These are phyloP conservation scores for Schwanniomyces polymorphus DNA, from an alignment of 805 yeast species.

Conservation along the genomic window DNA sequence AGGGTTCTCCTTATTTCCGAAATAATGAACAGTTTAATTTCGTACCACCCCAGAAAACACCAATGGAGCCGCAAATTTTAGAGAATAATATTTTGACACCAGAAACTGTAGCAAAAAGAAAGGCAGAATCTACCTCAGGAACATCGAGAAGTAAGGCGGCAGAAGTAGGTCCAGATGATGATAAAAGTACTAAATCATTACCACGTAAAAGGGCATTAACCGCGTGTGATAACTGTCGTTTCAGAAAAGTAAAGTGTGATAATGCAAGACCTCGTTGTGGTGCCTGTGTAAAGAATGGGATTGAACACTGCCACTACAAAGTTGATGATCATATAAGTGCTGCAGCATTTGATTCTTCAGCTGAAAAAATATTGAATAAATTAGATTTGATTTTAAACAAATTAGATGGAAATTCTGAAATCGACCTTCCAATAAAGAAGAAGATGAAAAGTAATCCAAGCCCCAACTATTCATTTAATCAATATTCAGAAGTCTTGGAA, in stretches of 20 bases:
- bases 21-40: neutral
- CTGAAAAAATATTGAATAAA: slow-evolving; percentile 24
- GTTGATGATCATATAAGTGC: slow-evolving; percentile 16
- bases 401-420: slow-evolving; percentile 5
- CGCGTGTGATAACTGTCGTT: slow-evolving; percentile 42
- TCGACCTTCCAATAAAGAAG: slow-evolving; percentile 4
- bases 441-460: neutral
- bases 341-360: slow-evolving; percentile 24
- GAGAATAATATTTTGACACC: neutral
- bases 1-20: neutral
- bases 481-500: slow-evolving; percentile 6
- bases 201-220: slow-evolving; percentile 34
- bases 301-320: slow-evolving; percentile 43
- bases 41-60: neutral
- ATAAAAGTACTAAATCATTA: neutral
- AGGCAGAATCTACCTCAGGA: neutral
- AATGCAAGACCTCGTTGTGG: slow-evolving; percentile 44
- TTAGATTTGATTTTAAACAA: slow-evolving; percentile 28
- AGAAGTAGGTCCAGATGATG: neutral
- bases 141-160: neutral
- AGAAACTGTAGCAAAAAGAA: neutral
- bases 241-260: slow-evolving; percentile 43
- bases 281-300: slow-evolving; percentile 39
- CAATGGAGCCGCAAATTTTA: neutral
- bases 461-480: too few relatives aligned